These are phyloP conservation scores for Gossypium gossypioides DNA, from an alignment of 441 rosid species.

Conservation along the genomic window DNA sequence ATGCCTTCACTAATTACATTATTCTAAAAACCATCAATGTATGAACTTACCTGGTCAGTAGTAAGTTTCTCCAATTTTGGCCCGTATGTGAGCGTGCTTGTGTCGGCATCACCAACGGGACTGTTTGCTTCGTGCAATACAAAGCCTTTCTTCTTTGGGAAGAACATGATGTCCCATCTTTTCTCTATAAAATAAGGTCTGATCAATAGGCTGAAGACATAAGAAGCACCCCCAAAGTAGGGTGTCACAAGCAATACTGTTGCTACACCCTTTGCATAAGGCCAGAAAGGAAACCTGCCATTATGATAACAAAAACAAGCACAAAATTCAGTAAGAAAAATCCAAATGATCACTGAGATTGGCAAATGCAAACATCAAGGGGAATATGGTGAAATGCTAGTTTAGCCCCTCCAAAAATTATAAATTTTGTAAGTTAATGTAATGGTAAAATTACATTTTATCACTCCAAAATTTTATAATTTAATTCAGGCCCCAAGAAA, in stretches of 20 bases:
- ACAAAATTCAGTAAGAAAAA: neutral
- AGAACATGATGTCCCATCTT: constrained; percentile 11
- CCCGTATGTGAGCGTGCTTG: neutral
- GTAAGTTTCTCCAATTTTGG: constrained; percentile 8
- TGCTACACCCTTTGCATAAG: constrained; percentile 26
- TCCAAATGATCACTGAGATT: neutral
- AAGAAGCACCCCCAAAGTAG: constrained; percentile 30
- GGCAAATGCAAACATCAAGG: neutral
- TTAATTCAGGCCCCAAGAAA: too few relatives aligned
- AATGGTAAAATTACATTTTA: too few relatives aligned
- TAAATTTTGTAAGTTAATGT: too few relatives aligned
- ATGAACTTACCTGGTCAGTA: constrained; percentile 20
- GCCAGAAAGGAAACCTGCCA: constrained; percentile 30
- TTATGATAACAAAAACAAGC: neutral
- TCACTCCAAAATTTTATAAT: too few relatives aligned
- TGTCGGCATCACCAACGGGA: neutral
- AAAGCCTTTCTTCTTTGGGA: constrained; percentile 10
- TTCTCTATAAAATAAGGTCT: constrained; percentile 11
- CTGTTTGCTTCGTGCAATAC: neutral
- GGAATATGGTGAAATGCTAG: too few relatives aligned
- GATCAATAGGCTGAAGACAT: constrained; percentile 17
- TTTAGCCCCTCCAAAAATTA: too few relatives aligned
- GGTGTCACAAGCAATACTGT: constrained; percentile 26
- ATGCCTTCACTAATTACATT: neutral
- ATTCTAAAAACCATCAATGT: neutral